Percentiles rank a stretch among this genome's conserved stretches.
These are phyloP conservation scores for Bipolaris sorokiniana DNA, from an alignment of 2,329 filamentous ascomycete species.

Conservation along the genomic window DNA sequence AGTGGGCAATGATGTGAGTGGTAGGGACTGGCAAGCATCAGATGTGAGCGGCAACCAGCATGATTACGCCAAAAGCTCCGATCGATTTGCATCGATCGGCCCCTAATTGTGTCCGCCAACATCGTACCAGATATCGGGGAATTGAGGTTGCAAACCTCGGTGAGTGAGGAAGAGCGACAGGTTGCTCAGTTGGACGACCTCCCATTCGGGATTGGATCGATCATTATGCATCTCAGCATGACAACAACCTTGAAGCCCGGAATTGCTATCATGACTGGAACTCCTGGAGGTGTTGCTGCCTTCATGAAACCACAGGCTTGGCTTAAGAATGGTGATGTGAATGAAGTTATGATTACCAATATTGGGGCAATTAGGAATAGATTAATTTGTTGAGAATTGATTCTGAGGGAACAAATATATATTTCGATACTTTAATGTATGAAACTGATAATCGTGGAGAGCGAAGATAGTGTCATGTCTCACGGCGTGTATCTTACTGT, in stretches of 20 bases:
- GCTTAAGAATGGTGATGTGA: constrained; percentile 47
- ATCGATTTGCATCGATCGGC: constrained; percentile 58
- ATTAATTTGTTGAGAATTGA: too few species aligned
- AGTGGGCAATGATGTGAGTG: constrained; percentile 59
- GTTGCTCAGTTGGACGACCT: background rate
- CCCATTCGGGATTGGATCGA: background rate
- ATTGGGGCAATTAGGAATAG: too few species aligned
- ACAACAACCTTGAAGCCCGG: constrained; percentile 45
- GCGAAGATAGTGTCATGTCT: too few species aligned
- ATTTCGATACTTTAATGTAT: too few species aligned
- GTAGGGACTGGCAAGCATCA: constrained; percentile 52
- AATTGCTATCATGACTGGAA: constrained; percentile 54
- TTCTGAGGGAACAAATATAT: too few species aligned
- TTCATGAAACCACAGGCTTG: constrained; percentile 50
- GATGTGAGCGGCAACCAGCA: too few species aligned
- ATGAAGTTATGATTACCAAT: constrained; percentile 34
- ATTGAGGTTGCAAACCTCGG: background rate
- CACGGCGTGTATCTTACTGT: too few species aligned
- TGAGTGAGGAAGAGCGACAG: background rate
- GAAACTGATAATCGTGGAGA: too few species aligned
- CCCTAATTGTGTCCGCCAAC: constrained; percentile 21
- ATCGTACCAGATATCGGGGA: background rate
- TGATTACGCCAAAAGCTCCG: constrained; percentile 53
- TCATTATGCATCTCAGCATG: constrained; percentile 23
- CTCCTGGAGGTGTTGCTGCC: constrained; percentile 52